Evolutionary conservation across 1,284 basidiomycete species (phyloP).

Genomic region (Porogramme epimiltina): DNA sequence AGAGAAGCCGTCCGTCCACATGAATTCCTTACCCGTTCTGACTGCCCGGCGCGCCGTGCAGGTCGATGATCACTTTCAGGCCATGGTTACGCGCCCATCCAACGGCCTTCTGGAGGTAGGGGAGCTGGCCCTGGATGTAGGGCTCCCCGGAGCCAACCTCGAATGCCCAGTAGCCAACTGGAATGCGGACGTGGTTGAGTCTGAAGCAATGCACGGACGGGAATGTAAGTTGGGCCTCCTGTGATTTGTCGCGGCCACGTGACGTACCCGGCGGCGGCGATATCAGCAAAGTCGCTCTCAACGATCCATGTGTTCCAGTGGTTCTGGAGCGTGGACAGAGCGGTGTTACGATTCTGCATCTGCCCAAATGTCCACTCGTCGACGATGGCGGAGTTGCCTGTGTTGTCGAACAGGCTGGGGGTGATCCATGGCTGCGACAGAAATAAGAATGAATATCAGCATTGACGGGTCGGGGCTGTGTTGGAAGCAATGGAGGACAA

Average conservation of each 20-base stretch:
- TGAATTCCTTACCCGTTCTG: conserved; percentile 66
- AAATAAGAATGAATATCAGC: too few relatives aligned
- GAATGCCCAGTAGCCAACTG: conserved; percentile 93
- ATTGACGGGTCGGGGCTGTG: too few relatives aligned
- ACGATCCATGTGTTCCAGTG: conserved; percentile 88
- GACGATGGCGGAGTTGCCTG: conserved; percentile 66
- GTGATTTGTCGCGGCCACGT: conserved; percentile 20
- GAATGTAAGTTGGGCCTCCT: conserved; percentile 9
- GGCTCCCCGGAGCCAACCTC: conserved; percentile 82
- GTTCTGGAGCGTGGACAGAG: conserved; percentile 50
- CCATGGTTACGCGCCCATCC: conserved; percentile 77
- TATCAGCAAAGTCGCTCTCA: conserved; percentile 72
- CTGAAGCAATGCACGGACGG: too few relatives aligned
- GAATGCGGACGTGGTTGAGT: conserved; percentile 84
- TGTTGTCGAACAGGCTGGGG: conserved; percentile 84
- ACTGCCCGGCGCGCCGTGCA: conserved; percentile 84
- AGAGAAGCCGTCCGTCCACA: not conserved
- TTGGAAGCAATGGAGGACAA: too few relatives aligned
- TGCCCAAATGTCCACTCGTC: conserved; percentile 89
- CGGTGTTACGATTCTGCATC: conserved; percentile 53
- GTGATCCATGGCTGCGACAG: conserved; percentile 77
- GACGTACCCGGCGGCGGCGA: conserved; percentile 71
- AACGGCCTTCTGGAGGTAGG: conserved; percentile 75
- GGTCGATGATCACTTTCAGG: conserved; percentile 82
- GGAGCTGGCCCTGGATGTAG: conserved; percentile 79